Conservation (phyloP, 2,329 filamentous ascomycete genomes). For the Phyllosticta capitalensis region DNA sequence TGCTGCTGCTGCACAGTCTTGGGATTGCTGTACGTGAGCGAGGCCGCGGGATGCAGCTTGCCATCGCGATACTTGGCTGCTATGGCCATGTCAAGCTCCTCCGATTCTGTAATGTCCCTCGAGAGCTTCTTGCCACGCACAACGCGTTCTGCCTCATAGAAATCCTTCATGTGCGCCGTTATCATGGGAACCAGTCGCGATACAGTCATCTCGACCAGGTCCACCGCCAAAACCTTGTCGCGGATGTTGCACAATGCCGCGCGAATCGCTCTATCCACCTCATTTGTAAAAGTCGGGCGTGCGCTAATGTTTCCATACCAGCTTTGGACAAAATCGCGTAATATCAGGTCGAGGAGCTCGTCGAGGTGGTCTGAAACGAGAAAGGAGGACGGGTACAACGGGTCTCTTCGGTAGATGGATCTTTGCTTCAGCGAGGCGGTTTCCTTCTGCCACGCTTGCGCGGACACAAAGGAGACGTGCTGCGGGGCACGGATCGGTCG, state of each 20-base stretch:
- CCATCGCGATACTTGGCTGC: conserved; percentile 89
- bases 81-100: conserved; percentile 90
- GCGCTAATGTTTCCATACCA: conserved; percentile 87
- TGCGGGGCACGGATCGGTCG: conserved; percentile 18
- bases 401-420: conserved; percentile 56
- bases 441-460: conserved; percentile 60
- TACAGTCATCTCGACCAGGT: conserved; percentile 75
- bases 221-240: conserved; percentile 63
- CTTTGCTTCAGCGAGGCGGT: conserved; percentile 54
- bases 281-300: conserved; percentile 70
- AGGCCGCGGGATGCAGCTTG: conserved; percentile 77
- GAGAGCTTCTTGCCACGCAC: conserved; percentile 84
- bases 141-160: conserved; percentile 77
- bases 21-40: conserved; percentile 71
- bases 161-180: conserved; percentile 80
- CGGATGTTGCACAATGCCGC: conserved; percentile 60
- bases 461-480: conserved; percentile 49
- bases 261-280: conserved; percentile 75
- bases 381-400: conserved; percentile 67
- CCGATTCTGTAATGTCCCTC: conserved; percentile 85
- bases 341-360: conserved; percentile 62
- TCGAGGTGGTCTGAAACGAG: conserved; percentile 74
- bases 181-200: conserved; percentile 78
- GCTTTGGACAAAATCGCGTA: conserved; percentile 74
- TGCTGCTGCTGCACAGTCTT: conserved; percentile 84